These are phyloP conservation scores for Aspergillus amoenus DNA, from an alignment of 2,329 filamentous ascomycete species.

Conservation along the genomic window DNA sequence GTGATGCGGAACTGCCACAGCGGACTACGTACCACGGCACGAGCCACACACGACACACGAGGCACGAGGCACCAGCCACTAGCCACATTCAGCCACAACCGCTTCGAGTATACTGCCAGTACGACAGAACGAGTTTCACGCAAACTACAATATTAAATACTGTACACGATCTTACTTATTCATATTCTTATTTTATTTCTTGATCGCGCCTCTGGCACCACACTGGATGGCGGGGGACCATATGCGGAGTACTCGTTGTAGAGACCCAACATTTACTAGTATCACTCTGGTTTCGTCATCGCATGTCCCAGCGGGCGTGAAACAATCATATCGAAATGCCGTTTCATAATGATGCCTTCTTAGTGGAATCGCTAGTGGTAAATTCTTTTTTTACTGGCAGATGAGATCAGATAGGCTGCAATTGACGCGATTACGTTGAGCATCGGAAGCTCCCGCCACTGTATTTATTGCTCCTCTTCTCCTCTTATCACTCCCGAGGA, in stretches of 20 bases:
- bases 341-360: too few relatives aligned
- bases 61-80: conserved; percentile 9
- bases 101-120: not conserved
- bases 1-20: conserved; percentile 24
- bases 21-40: conserved; percentile 30
- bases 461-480: not conserved
- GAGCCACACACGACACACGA: conserved; percentile 30
- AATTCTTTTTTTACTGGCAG: not conserved
- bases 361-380: not conserved
- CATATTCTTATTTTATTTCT: too few relatives aligned
- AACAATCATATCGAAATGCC: too few relatives aligned
- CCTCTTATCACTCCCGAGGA: not conserved
- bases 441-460: conserved; percentile 1
- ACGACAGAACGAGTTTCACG: not conserved
- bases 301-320: too few relatives aligned
- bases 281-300: too few relatives aligned
- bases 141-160: too few relatives aligned
- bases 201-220: too few relatives aligned
- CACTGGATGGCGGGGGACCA: too few relatives aligned
- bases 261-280: too few relatives aligned
- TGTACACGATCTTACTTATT: too few relatives aligned
- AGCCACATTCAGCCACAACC: conserved; percentile 24
- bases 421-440: not conserved
- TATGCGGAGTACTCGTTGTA: too few relatives aligned
- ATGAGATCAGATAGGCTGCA: not conserved